These are phyloP conservation scores for Rachicladosporium sp. DNA, from an alignment of 2,329 filamentous ascomycete species.

Conservation along the genomic window DNA sequence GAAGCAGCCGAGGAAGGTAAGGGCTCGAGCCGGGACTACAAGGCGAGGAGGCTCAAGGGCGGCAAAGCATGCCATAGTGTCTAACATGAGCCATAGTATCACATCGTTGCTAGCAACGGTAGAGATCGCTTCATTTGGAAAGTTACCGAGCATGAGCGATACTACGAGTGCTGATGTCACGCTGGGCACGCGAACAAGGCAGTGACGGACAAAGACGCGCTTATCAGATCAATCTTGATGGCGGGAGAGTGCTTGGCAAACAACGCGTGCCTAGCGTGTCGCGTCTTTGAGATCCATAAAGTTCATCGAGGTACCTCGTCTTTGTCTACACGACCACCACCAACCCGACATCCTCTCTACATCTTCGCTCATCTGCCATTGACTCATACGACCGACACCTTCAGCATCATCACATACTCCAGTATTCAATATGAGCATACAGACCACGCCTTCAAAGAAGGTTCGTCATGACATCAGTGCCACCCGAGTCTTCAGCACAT, in stretches of 20 bases:
- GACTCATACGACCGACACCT: not conserved
- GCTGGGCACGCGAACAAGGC: too few relatives aligned
- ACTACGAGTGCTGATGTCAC: too few relatives aligned
- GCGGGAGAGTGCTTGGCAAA: not conserved
- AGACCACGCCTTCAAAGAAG: conserved; percentile 64
- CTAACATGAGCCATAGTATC: too few relatives aligned
- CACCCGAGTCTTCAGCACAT: not conserved
- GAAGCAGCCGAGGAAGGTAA: too few relatives aligned
- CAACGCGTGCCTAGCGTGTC: not conserved
- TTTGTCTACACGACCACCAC: not conserved
- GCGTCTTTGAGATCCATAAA: conserved; percentile 4
- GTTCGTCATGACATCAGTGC: conserved; percentile 39
- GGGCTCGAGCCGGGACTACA: too few relatives aligned
- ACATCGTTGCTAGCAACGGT: too few relatives aligned
- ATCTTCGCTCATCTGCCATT: conserved; percentile 4
- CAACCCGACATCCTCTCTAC: not conserved
- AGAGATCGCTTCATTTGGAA: too few relatives aligned
- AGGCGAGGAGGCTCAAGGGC: too few relatives aligned
- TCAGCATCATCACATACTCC: conserved; percentile 1
- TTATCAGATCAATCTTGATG: not conserved
- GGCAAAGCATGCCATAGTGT: too few relatives aligned
- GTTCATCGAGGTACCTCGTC: not conserved
- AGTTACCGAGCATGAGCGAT: too few relatives aligned
- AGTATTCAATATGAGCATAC: conserved; percentile 38
- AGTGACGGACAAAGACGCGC: too few relatives aligned